Percentiles rank a stretch among this genome's conserved stretches.
phyloP scores from a whole-genome alignment of 345 rosid genomes.

The Brassica rapa region DNA sequence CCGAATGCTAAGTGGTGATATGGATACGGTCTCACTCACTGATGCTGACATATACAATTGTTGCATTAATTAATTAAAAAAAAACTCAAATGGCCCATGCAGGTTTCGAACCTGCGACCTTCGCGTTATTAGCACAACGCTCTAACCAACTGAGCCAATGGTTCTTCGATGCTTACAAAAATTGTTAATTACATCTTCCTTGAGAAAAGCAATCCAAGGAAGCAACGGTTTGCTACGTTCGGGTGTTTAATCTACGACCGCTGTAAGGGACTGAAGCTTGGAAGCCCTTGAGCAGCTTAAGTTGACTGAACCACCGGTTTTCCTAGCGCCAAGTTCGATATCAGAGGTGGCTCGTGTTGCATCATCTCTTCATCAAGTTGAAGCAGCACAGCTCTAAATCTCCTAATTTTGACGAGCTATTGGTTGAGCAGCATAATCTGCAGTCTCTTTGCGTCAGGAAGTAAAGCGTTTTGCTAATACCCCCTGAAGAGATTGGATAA shows the following conservation, averaged over 20 bases:
- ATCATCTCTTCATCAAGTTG: slow-evolving; percentile 58
- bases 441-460: not conserved
- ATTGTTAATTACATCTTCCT: no score
- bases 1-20: slow-evolving; percentile 24
- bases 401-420: slow-evolving; percentile 48
- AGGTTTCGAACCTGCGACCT: slow-evolving; percentile 57
- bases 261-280: slow-evolving; percentile 11
- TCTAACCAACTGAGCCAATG: slow-evolving; percentile 57
- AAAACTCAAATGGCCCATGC: slow-evolving; percentile 29
- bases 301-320: slow-evolving; percentile 62
- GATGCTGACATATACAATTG: slow-evolving; percentile 36
- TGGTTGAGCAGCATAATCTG: not conserved
- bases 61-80: not conserved
- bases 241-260: slow-evolving; percentile 40
- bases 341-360: slow-evolving; percentile 61
- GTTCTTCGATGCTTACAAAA: not conserved
- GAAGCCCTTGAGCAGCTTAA: no score
- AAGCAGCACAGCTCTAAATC: slow-evolving; percentile 58
- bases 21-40: slow-evolving; percentile 41
- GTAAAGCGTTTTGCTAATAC: not conserved
- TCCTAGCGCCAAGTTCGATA: slow-evolving; percentile 67
- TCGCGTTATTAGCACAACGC: slow-evolving; percentile 98
- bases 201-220: not conserved
- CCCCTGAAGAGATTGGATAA: not conserved
- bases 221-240: not conserved